A percentile compares a stretch with the other conserved stretches of the same genome.
These are phyloP conservation scores for Inga leiocalycina DNA, from an alignment of 306 rosid species.

Conservation along the genomic window DNA sequence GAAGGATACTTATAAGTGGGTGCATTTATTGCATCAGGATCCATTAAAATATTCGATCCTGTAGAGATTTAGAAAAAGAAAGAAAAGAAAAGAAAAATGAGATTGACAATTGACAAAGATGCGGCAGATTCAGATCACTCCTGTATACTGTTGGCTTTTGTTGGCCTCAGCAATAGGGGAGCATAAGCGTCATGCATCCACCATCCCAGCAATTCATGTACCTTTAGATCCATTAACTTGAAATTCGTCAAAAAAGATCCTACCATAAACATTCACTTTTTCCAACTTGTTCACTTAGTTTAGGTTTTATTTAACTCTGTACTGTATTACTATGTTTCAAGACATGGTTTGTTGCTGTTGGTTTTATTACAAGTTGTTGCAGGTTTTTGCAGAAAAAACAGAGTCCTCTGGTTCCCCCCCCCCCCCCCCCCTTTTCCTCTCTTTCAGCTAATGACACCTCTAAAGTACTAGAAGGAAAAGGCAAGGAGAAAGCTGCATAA, in stretches of 20 bases:
- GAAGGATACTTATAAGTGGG: background rate
- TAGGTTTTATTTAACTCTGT: background rate
- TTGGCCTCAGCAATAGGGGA: background rate
- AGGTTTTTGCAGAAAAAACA: slow-evolving; percentile 90
- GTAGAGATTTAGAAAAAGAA: background rate
- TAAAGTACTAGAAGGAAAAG: slow-evolving; percentile 66
- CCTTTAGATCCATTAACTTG: slow-evolving; percentile 20
- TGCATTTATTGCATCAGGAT: background rate
- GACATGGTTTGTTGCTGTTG: slow-evolving; percentile 23
- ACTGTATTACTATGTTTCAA: background rate
- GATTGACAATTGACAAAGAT: background rate
- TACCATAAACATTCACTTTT: background rate
- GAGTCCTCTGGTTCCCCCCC: slow-evolving; percentile 26
- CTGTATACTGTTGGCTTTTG: background rate
- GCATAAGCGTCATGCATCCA: background rate
- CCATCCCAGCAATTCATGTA: background rate
- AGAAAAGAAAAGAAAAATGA: background rate
- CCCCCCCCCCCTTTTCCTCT: slow-evolving; percentile 38
- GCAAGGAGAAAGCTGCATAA: slow-evolving; percentile 75
- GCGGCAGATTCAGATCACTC: background rate
- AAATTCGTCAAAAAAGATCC: background rate
- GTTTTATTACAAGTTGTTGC: slow-evolving; percentile 37
- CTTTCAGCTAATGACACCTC: slow-evolving; percentile 67
- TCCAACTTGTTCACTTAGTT: background rate
- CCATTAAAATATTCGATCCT: background rate